A percentile compares a stretch with the other conserved stretches of the same genome.
These are phyloP conservation scores for Paramyrothecium roridum DNA, from an alignment of 2,329 filamentous ascomycete species.

Conservation along the genomic window DNA sequence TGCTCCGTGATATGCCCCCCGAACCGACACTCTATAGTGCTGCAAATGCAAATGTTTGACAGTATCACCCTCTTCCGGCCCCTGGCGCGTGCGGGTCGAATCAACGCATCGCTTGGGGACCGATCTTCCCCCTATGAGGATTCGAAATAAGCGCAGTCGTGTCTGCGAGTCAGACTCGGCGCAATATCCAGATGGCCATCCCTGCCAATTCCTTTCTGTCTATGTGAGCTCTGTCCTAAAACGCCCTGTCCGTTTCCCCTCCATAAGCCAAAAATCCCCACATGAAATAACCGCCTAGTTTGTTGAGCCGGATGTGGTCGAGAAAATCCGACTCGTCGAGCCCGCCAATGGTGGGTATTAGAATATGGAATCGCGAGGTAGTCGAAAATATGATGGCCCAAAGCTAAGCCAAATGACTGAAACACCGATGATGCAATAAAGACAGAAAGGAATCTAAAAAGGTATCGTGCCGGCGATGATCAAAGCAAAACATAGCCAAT, in stretches of 20 bases:
- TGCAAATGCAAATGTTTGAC: not conserved
- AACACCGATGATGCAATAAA: constrained; percentile 25
- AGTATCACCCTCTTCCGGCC: not conserved
- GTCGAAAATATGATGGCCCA: constrained; percentile 10
- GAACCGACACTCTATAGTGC: not conserved
- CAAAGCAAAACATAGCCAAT: constrained; percentile 21
- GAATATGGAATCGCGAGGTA: constrained; percentile 4
- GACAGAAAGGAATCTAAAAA: constrained; percentile 21
- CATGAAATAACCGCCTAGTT: not conserved
- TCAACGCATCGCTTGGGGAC: too few species aligned
- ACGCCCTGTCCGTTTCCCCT: not conserved
- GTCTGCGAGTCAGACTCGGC: not conserved
- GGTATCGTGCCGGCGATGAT: constrained; percentile 20
- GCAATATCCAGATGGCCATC: not conserved
- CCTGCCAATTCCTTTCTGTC: not conserved
- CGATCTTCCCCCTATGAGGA: too few species aligned
- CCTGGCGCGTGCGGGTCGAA: too few species aligned
- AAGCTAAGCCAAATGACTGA: constrained; percentile 8
- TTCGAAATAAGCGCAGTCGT: too few species aligned
- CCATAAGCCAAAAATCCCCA: not conserved
- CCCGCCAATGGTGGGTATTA: constrained; percentile 2
- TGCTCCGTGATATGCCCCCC: not conserved
- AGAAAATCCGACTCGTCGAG: constrained; percentile 1
- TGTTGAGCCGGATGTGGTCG: not conserved
- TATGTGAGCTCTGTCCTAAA: not conserved